Base-by-base conservation (phyloP, 768 basidiomycete species). In the Podaxis sp. region DNA sequence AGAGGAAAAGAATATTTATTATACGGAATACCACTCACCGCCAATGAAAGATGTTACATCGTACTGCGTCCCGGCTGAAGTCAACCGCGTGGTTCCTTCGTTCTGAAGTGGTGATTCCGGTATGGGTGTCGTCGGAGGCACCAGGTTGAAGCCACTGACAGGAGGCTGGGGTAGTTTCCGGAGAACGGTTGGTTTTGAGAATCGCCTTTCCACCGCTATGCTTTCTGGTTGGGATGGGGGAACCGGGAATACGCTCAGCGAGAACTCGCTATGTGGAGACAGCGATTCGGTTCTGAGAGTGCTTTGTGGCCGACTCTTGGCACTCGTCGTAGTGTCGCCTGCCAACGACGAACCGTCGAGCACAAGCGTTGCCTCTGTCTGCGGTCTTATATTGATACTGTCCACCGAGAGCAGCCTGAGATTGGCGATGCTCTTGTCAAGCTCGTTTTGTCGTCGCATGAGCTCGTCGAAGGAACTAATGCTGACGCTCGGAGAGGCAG, bases 11-110 rank as follows among this genome's bases (percentile, higher is more conserved):
- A 30, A 30, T 30, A 30, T 57, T 19, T 59, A 57, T 15, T 56
- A 53, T 12, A 46, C 60, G 12, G 5, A 66, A 63, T 39, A 33
- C 26, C 7, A 68, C 75, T 70, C 58, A 82, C 82, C 75, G 60
- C 77, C 85, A 65, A 91, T 88, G 69, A 91, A 90, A 1, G 89
- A 90, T 15, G 89, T 91, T 19, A 90, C 87, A 63, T 90, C 89
- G 68, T 85, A 89, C 63, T 82, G 84, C 0, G 82, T 87, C 13
- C 76, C 84, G 11, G 69, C 73, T n/a, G 85, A 84, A 49, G 77
- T 74, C 53, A 73, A 69, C 60, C 75, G 72, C 22, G 65, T 58
- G 48, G 61, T 15, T 52, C 63, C 44, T 13, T 62, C 64, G 52
- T 55, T 52, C 46, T 64, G 66, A 42, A 66, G 65, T 9, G 67